These are phyloP conservation scores for Beauveria scarabaeidicola DNA, from an alignment of 2,329 filamentous ascomycete genomes.

Conservation along the genomic window DNA sequence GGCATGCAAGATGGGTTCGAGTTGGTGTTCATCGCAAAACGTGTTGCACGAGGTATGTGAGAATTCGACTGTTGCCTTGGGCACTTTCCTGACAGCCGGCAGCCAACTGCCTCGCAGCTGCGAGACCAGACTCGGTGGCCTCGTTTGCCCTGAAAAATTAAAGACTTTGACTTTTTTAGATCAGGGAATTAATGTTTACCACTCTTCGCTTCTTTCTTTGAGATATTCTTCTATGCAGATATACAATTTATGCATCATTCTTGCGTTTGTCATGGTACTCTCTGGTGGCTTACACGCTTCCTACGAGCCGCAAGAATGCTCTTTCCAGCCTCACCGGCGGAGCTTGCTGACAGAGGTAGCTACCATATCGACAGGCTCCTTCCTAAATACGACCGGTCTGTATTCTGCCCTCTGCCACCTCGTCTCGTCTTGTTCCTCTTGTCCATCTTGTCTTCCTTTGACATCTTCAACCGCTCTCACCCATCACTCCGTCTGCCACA, in stretches of 20 bases:
- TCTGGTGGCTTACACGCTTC: neutral
- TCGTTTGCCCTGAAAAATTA: neutral
- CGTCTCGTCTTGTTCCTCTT: neutral
- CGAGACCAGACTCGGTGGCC: neutral
- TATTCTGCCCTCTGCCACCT: neutral
- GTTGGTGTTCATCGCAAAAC: neutral
- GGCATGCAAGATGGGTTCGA: neutral
- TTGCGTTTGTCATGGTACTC: neutral
- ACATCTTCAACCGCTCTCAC: constrained; percentile 4
- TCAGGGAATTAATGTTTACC: neutral
- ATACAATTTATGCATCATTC: neutral
- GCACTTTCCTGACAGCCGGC: neutral
- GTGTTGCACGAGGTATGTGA: neutral
- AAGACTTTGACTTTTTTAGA: neutral
- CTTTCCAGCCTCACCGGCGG: neutral
- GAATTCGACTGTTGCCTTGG: no score
- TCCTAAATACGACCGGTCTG: neutral
- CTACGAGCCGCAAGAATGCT: neutral
- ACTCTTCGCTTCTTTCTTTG: neutral
- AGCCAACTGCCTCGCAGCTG: neutral
- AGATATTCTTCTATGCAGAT: neutral
- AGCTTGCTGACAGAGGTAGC: neutral
- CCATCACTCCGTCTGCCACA: constrained; percentile 5
- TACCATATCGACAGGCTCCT: neutral
- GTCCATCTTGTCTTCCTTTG: neutral